A percentile compares a stretch with the other conserved stretches of the same genome.
Conservation (phyloP, 495 filamentous ascomycete genomes). For the Aspergillus biplanus region DNA sequence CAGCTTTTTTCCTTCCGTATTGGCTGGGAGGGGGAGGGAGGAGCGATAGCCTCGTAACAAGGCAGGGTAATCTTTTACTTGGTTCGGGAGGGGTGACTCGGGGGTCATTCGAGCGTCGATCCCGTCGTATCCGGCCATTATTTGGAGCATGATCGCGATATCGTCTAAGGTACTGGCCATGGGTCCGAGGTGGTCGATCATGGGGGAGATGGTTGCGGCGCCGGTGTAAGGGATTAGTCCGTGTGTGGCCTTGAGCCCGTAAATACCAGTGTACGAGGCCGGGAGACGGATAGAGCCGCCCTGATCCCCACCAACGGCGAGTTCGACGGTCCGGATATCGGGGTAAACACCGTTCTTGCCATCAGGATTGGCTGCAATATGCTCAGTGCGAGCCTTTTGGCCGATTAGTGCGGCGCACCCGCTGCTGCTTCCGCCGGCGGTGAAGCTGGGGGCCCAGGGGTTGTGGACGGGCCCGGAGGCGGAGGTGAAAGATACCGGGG, state of each 20-base stretch:
- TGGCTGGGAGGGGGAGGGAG: neutral
- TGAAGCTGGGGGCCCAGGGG: slow-evolving; percentile 41
- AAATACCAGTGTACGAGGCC: slow-evolving; percentile 48
- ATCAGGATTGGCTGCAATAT: slow-evolving; percentile 30
- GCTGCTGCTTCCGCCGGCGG: slow-evolving; percentile 55
- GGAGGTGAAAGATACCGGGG: slow-evolving; percentile 39
- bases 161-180: slow-evolving; percentile 55
- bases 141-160: slow-evolving; percentile 53
- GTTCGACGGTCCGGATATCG: slow-evolving; percentile 20
- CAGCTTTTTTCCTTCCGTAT: slow-evolving; percentile 10
- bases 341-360: neutral
- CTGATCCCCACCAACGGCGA: slow-evolving; percentile 61
- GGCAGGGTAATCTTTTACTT: slow-evolving; percentile 34
- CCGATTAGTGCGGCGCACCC: slow-evolving; percentile 55
- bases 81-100: slow-evolving; percentile 36
- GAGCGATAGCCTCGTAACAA: neutral
- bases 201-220: slow-evolving; percentile 40
- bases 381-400: slow-evolving; percentile 35
- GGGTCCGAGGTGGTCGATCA: slow-evolving; percentile 53
- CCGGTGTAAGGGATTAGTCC: slow-evolving; percentile 58
- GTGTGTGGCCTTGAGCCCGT: slow-evolving; percentile 50
- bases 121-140: slow-evolving; percentile 57
- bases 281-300: slow-evolving; percentile 60
- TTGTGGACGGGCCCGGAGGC: slow-evolving; percentile 52
- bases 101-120: slow-evolving; percentile 55